These are phyloP conservation scores for Phanerodontia chrysosporium DNA, from an alignment of 768 basidiomycete species.

Conservation along the genomic window DNA sequence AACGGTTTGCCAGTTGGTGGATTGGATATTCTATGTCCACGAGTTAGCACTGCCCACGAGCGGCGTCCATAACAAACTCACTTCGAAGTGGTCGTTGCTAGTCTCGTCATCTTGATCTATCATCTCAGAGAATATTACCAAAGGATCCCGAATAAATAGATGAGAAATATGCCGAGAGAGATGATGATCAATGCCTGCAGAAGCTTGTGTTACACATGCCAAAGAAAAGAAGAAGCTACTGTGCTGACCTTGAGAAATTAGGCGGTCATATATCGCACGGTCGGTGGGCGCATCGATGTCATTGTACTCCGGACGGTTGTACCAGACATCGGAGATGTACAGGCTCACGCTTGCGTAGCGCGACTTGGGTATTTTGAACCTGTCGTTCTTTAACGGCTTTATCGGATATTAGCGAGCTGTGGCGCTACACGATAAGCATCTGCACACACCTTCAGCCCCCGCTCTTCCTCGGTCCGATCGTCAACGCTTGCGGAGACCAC, in stretches of 20 bases:
- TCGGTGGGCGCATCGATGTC: constrained; percentile 83
- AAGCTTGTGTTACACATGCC: neutral
- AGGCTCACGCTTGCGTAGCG: constrained; percentile 95
- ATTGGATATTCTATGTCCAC: constrained; percentile 82
- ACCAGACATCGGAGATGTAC: constrained; percentile 84
- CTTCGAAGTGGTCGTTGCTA: constrained; percentile 96
- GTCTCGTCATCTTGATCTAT: constrained; percentile 85
- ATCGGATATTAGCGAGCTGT: neutral
- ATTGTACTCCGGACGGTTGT: constrained; percentile 91
- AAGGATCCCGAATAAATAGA: constrained; percentile 94
- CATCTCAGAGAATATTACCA: constrained; percentile 92
- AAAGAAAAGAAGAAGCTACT: neutral
- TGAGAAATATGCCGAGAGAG: constrained; percentile 92
- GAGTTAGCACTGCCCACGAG: neutral
- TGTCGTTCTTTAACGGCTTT: constrained; percentile 74
- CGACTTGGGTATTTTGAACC: constrained; percentile 88
- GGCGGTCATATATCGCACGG: constrained; percentile 62
- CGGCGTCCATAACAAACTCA: constrained; percentile 25
- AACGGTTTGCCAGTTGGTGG: constrained; percentile 99
- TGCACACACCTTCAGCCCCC: constrained; percentile 68
- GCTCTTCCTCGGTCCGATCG: constrained; percentile 93
- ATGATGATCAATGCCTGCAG: constrained; percentile 74
- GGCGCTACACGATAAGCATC: constrained; percentile 5
- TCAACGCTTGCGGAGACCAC: constrained; percentile 99
- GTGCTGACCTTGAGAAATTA: constrained; percentile 69